phyloP scores from a whole-genome alignment of 768 basidiomycete genomes.

The Coprinellus micaceus region DNA sequence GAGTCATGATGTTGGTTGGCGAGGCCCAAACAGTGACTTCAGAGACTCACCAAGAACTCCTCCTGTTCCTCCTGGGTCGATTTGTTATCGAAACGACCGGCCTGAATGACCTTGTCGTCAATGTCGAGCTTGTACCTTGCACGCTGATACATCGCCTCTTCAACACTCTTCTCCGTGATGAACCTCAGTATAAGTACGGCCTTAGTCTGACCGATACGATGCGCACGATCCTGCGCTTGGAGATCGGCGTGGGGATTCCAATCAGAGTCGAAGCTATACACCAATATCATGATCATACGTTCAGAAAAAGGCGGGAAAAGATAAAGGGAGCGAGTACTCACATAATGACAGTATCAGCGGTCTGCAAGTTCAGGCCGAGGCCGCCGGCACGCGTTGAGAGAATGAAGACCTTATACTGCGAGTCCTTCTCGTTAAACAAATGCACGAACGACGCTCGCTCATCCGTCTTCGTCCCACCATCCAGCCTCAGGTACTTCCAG shows the following conservation, averaged over 20 bases:
- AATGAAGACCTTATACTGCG: conserved; percentile 89
- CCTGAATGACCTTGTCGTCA: conserved; percentile 99
- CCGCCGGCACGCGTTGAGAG: conserved; percentile 92
- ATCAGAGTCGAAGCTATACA: conserved; percentile 70
- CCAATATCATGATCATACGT: too few species aligned
- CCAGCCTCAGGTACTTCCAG: conserved; percentile 87
- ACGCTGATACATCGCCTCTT: conserved; percentile 95
- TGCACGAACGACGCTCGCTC: conserved; percentile 86
- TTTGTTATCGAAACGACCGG: conserved; percentile 98
- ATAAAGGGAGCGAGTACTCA: too few species aligned
- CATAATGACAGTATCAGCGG: conserved; percentile 53
- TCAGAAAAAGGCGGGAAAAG: too few species aligned
- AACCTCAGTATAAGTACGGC: conserved; percentile 95
- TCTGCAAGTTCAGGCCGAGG: conserved; percentile 91
- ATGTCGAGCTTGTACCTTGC: conserved; percentile 96
- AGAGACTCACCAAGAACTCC: conserved; percentile 74
- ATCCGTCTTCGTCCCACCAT: conserved; percentile 94
- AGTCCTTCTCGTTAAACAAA: conserved; percentile 84
- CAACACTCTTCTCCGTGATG: conserved; percentile 97
- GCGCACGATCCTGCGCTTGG: conserved; percentile 98
- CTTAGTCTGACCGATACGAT: conserved; percentile 99
- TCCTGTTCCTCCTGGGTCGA: conserved; percentile 98
- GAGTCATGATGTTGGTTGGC: conserved; percentile 5
- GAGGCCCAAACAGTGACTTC: conserved; percentile 1
- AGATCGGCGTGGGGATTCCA: conserved; percentile 99